A percentile compares a stretch with the other conserved stretches of the same genome.
These are phyloP conservation scores for Malania oleifera DNA, from an alignment of 164 flowering plant genomes.

Conservation along the genomic window DNA sequence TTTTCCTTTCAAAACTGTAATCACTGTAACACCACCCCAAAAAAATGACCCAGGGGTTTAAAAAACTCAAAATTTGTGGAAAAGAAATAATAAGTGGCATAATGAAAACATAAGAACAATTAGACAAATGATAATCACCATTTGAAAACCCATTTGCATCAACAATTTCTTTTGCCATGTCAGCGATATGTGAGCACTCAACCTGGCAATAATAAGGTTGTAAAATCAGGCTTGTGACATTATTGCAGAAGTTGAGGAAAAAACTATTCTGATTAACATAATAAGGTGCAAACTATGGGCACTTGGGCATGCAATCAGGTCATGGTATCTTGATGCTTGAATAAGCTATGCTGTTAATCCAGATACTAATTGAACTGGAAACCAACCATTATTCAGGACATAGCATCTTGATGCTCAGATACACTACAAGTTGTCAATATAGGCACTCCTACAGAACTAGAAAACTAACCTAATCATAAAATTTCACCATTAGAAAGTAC, in stretches of 20 bases:
- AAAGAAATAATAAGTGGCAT: not conserved
- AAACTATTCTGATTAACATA: no score
- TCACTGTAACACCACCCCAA: constrained; percentile 40
- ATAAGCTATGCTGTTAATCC: not conserved
- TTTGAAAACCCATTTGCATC: constrained; percentile 75
- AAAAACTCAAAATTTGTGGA: not conserved
- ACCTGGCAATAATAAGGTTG: constrained; percentile 36
- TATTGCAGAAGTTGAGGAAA: no score
- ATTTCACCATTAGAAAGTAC: no score
- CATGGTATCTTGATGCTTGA: not conserved
- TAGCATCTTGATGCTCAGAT: no score
- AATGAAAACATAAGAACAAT: constrained; percentile 1
- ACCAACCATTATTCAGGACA: no score
- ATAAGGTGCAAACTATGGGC: not conserved
- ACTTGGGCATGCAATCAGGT: not conserved
- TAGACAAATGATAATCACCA: constrained; percentile 38
- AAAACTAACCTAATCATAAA: no score
- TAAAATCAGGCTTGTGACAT: no score
- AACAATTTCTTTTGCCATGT: constrained; percentile 91
- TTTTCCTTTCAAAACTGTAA: constrained; percentile 94
- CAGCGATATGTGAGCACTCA: constrained; percentile 97
- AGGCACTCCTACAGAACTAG: no score
- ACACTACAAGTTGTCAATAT: no score
- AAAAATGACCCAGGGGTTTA: constrained; percentile 5
- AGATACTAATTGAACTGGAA: no score